Percentiles rank a stretch among this genome's conserved stretches.
These are phyloP conservation scores for Elongisporangium anandrum DNA, from an alignment of 352 stramenopile species.

Conservation along the genomic window DNA sequence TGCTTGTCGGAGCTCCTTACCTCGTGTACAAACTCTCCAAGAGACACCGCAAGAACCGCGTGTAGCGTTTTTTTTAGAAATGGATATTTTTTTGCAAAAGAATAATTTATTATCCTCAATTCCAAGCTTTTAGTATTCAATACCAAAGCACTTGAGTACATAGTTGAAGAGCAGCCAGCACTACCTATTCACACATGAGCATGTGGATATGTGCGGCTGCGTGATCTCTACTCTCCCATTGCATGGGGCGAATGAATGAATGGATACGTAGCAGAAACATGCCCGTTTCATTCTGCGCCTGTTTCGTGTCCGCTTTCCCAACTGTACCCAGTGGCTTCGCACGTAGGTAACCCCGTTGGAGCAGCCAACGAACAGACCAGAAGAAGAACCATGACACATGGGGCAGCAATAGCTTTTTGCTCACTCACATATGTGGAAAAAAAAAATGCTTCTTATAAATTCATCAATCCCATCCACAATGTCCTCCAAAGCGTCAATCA, in stretches of 20 bases:
- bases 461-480: neutral
- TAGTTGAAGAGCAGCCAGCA: neutral
- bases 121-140: neutral
- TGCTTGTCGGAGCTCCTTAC: neutral
- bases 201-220: neutral
- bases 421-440: neutral
- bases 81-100: neutral
- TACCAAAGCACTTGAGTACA: neutral
- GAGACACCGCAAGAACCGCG: neutral
- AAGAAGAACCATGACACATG: neutral
- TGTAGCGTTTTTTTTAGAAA: neutral
- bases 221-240: neutral
- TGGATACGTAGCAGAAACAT: neutral
- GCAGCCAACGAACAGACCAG: neutral
- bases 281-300: neutral
- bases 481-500: neutral
- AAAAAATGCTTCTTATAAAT: too few species aligned
- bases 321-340: neutral
- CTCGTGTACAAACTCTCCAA: neutral
- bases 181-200: neutral
- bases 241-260: neutral
- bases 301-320: neutral
- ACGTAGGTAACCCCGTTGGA: neutral
- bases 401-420: neutral
- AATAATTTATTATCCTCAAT: neutral